Percentiles rank a stretch among this genome's conserved stretches.
Conservation (phyloP, 2,329 filamentous ascomycete genomes). For the Cladosporium velox region DNA sequence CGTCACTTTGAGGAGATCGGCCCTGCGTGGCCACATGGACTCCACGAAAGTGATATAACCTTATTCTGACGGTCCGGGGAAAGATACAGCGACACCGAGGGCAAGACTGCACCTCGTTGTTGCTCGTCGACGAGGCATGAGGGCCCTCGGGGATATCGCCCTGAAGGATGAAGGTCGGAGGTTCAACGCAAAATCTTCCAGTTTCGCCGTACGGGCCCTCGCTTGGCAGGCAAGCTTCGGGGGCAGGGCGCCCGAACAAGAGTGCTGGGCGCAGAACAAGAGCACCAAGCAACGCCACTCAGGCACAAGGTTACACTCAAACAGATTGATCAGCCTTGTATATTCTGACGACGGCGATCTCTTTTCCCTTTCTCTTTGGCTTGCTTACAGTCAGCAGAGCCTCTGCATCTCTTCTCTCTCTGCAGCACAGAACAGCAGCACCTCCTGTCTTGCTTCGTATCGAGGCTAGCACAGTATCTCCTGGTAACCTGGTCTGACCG, state of each 20-base stretch:
- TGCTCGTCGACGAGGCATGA: background rate
- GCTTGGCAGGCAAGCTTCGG: slow-evolving; percentile 10
- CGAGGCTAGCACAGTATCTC: slow-evolving; percentile 14
- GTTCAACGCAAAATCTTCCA: slow-evolving; percentile 13
- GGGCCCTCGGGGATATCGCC: background rate
- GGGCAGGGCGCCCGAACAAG: background rate
- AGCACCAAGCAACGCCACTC: slow-evolving; percentile 19
- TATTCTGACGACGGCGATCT: background rate
- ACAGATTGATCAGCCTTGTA: slow-evolving; percentile 4
- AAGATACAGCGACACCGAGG: slow-evolving; percentile 12
- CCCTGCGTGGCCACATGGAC: slow-evolving; percentile 10
- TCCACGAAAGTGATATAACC: slow-evolving; percentile 19
- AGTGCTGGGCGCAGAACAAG: slow-evolving; percentile 11
- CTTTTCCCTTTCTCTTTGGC: background rate
- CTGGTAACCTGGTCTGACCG: slow-evolving; percentile 15
- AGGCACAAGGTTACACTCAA: slow-evolving; percentile 11
- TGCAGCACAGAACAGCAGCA: background rate
- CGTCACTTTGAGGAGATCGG: slow-evolving; percentile 11
- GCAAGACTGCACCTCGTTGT: background rate
- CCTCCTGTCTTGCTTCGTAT: slow-evolving; percentile 14
- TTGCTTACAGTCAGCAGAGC: background rate
- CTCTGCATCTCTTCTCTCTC: background rate
- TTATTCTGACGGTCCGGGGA: slow-evolving; percentile 14
- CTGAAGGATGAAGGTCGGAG: background rate
- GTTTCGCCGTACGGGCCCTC: slow-evolving; percentile 4